A percentile compares a stretch with the other conserved stretches of the same genome.
Conservation (phyloP, 345 rosid genomes). For the Raphanus raphanistrum region DNA sequence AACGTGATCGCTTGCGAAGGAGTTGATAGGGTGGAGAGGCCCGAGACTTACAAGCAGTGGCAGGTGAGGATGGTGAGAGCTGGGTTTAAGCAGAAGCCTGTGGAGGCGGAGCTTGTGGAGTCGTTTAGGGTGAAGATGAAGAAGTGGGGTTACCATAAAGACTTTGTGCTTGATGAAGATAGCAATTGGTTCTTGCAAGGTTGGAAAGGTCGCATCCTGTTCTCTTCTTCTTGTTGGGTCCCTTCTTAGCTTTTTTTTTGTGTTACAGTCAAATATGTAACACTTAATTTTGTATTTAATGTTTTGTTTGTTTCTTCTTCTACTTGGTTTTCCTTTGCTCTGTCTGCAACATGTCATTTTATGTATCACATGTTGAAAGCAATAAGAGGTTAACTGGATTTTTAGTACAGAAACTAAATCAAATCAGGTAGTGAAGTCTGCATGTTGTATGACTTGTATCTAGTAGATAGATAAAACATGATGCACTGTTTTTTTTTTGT, state of each 20-base stretch:
- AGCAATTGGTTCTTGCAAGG: conserved; percentile 76
- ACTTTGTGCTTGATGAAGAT: conserved; percentile 66
- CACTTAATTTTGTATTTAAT: conserved; percentile 6
- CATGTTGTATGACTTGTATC: not conserved
- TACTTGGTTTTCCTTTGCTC: not conserved
- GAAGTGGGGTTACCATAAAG: conserved; percentile 59
- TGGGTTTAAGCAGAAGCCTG: conserved; percentile 59
- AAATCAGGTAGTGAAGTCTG: not conserved
- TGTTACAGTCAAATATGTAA: not conserved
- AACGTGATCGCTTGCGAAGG: conserved; percentile 87
- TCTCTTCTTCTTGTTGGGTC: conserved; percentile 70
- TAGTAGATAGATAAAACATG: not conserved
- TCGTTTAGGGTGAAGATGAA: conserved; percentile 40
- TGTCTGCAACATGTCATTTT: conserved; percentile 3
- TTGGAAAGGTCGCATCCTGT: conserved; percentile 83
- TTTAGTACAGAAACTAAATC: not conserved
- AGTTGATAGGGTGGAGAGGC: conserved; percentile 69
- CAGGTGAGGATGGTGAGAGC: conserved; percentile 57
- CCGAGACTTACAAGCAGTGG: conserved; percentile 87
- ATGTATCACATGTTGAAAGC: conserved; percentile 7
- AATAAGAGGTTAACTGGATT: not conserved
- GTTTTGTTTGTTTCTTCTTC: conserved; percentile 15
- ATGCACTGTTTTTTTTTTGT: no score
- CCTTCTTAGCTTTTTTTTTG: conserved; percentile 38
- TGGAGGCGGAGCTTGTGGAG: conserved; percentile 50